Base-by-base conservation (phyloP, 2,329 filamentous ascomycete genomes). In the Fusarium lyarnte region DNA sequence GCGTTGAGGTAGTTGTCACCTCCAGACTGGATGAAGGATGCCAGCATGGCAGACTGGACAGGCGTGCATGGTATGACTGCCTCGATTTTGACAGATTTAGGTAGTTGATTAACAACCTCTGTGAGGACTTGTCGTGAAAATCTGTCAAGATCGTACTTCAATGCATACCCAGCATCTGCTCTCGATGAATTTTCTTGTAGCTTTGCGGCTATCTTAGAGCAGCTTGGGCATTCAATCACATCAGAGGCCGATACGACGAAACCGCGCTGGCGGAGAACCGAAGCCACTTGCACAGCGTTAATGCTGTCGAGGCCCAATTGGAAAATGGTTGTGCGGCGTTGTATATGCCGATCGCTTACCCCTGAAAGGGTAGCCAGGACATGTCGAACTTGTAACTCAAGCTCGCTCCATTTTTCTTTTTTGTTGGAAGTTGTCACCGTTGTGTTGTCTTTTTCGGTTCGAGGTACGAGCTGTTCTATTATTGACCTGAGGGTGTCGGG, bases 261-360 rank as follows among this genome's bases (percentile, higher is more conserved):
- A 0, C 90, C 90, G 23, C 86, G 76, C 42, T 85, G 87, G 23
- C 92, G 89, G 21, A 98, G 84, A 31, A 86, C 83, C 3, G 89
- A 87, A 2, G 94, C 93, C 14, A 97, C 85, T 77, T 97, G 94
- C 9, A 91, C 87, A 1, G 94, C 93, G 67, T 92, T 95, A 76
- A 98, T 96, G 78, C 95, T 98, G 81, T 98, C 95, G 7, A 98
- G 84, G 0, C 95, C 95, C n/a, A 97, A 88, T 64, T 92, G 90
- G 76, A 95, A 97, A 53, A 98, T 94, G 0, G 93, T 94, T 0
- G 90, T 94, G 14, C 87, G 78, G 17, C 85, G 86, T 7, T 79
- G 76, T 51, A 97, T 91, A 1, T 82, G 83, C 0, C 84, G 76
- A 4, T 78, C 62, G 0, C 87, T 79, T 8, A 87, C 81, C 4